A percentile compares a stretch with the other conserved stretches of the same genome.
Evolutionary conservation across 2,329 filamentous ascomycete species (phyloP).

Genomic region (Penicillium frequentans): DNA sequence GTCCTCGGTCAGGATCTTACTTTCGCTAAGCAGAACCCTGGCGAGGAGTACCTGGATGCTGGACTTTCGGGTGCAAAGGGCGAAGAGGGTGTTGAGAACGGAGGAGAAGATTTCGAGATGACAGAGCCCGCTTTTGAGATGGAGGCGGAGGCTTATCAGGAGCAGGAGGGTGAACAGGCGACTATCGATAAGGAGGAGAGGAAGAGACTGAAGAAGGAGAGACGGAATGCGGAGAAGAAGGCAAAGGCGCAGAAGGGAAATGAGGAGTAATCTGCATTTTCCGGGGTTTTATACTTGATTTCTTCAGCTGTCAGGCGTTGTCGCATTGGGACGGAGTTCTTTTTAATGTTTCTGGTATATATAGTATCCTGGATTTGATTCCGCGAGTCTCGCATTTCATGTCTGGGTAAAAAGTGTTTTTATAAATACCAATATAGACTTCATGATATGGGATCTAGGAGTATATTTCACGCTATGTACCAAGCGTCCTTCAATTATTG

Average conservation of each 20-base stretch:
- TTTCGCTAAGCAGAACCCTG: constrained; percentile 37
- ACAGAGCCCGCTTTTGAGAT: constrained; percentile 42
- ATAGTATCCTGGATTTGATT: not conserved
- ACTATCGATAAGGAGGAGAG: constrained; percentile 53
- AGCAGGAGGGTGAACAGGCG: constrained; percentile 42
- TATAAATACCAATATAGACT: not conserved
- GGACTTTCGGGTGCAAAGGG: constrained; percentile 33
- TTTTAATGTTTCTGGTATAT: constrained; percentile 4
- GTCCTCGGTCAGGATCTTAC: constrained; percentile 43
- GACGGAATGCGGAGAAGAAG: constrained; percentile 47
- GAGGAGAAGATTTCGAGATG: constrained; percentile 44
- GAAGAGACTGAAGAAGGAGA: constrained; percentile 58
- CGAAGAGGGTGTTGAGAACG: constrained; percentile 39
- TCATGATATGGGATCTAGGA: too few relatives aligned
- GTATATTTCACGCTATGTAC: too few relatives aligned
- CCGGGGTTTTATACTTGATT: constrained; percentile 1
- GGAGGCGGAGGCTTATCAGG: constrained; percentile 36
- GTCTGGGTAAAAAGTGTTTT: constrained; percentile 19
- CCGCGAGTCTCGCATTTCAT: constrained; percentile 10
- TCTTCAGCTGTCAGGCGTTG: constrained; percentile 24
- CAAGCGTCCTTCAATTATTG: too few relatives aligned
- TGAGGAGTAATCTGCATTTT: constrained; percentile 19
- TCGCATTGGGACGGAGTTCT: constrained; percentile 27
- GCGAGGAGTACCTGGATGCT: constrained; percentile 39
- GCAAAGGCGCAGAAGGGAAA: constrained; percentile 35